phyloP scores from a whole-genome alignment of 1,139 yeast genomes.

The Debaryomyces sp. region DNA sequence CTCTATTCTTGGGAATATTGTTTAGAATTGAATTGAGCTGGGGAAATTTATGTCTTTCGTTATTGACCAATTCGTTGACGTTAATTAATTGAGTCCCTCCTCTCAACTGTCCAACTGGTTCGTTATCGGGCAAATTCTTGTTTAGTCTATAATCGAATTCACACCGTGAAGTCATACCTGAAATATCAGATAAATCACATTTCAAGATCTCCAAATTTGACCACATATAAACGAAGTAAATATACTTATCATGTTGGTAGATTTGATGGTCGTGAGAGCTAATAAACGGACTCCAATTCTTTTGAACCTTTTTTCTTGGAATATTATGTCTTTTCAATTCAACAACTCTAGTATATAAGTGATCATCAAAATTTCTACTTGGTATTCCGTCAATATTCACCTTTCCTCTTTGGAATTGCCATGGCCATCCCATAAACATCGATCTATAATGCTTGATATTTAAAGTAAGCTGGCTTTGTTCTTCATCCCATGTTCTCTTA shows the following conservation, averaged over 20 bases:
- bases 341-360: constrained; percentile 25
- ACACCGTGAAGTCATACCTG: constrained; percentile 27
- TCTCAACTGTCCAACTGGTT: constrained; percentile 32
- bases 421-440: constrained; percentile 35
- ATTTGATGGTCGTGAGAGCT: constrained; percentile 18
- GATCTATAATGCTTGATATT: constrained; percentile 21
- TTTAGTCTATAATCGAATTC: constrained; percentile 26
- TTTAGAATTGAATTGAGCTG: constrained; percentile 10
- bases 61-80: constrained; percentile 24
- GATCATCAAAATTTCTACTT: constrained; percentile 16
- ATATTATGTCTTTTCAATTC: constrained; percentile 27
- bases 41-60: not conserved
- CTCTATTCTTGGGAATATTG: constrained; percentile 19
- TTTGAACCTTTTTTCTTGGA: constrained; percentile 20
- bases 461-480: constrained; percentile 10
- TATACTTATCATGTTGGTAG: constrained; percentile 20
- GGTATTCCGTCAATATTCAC: constrained; percentile 25
- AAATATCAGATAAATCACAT: constrained; percentile 27
- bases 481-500: constrained; percentile 2
- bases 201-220: constrained; percentile 35
- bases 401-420: constrained; percentile 36
- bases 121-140: constrained; percentile 15
- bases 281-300: constrained; percentile 37
- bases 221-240: constrained; percentile 40
- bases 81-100: constrained; percentile 40